phyloP scores from a whole-genome alignment of 2,329 filamentous ascomycete species.

The Sporothrix inflata region DNA sequence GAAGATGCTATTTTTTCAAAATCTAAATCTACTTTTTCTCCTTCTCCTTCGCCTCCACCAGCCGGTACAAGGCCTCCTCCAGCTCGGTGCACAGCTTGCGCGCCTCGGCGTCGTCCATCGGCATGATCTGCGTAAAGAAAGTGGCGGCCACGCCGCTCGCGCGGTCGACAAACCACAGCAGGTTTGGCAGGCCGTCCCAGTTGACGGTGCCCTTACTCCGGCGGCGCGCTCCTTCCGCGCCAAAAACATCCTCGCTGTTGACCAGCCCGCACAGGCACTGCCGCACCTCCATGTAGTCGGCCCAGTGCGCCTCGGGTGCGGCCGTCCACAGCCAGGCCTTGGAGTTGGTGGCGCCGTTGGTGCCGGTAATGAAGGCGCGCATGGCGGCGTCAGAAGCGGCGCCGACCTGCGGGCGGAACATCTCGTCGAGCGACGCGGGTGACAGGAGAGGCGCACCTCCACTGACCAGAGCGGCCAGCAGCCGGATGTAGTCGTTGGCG shows the following conservation, averaged over 20 bases:
- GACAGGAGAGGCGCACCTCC: not conserved
- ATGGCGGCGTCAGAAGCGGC: not conserved
- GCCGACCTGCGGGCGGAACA: constrained; percentile 1
- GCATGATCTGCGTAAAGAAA: constrained; percentile 3
- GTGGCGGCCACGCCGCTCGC: constrained; percentile 45
- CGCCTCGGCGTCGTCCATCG: not conserved
- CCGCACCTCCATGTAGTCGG: constrained; percentile 41
- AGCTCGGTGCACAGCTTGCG: not conserved
- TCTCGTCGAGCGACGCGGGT: not conserved
- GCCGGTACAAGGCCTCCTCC: constrained; percentile 8
- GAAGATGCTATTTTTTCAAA: too few species aligned
- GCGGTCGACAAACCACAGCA: constrained; percentile 54
- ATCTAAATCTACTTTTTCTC: not conserved
- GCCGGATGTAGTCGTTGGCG: not conserved
- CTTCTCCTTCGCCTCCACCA: not conserved
- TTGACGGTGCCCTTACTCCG: constrained; percentile 49
- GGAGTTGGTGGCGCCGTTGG: not conserved
- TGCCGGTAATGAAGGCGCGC: not conserved
- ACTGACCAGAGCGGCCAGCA: not conserved
- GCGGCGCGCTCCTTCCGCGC: constrained; percentile 45
- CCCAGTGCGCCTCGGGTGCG: constrained; percentile 41
- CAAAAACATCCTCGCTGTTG: constrained; percentile 40
- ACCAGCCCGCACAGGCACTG: constrained; percentile 49
- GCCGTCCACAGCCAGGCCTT: constrained; percentile 41
- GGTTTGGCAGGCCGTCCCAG: constrained; percentile 52